Evolutionary conservation across 768 basidiomycete species (phyloP).

Genomic region (Trametes coccinea): DNA sequence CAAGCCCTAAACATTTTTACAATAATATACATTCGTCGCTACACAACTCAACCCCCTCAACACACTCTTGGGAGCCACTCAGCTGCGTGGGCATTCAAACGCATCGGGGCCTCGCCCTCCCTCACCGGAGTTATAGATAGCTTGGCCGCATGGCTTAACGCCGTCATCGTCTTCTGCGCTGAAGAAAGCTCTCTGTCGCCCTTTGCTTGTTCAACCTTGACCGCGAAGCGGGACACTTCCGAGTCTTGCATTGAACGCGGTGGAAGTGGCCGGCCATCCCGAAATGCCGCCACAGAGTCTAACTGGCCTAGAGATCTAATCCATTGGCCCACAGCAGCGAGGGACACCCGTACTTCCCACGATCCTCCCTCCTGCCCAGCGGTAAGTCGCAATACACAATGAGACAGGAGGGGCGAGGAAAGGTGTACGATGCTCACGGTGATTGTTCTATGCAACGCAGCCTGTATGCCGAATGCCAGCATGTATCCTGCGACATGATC

Average conservation of each 20-base stretch:
- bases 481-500: conserved; percentile 63
- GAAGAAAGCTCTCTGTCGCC: not conserved
- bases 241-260: conserved; percentile 32
- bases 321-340: conserved; percentile 58
- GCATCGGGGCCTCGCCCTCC: conserved; percentile 40
- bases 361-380: conserved; percentile 54
- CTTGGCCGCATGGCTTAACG: conserved; percentile 47
- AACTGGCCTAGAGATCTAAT: conserved; percentile 54
- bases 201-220: conserved; percentile 6
- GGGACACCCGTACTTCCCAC: conserved; percentile 60
- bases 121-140: conserved; percentile 44
- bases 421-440: conserved; percentile 35
- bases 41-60: not conserved
- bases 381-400: not conserved
- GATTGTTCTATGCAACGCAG: conserved; percentile 53
- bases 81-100: conserved; percentile 32
- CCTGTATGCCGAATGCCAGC: conserved; percentile 58
- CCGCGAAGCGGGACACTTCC: conserved; percentile 37
- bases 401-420: no score
- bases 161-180: conserved; percentile 34
- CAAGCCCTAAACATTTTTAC: no score
- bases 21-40: no score
- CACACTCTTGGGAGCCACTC: conserved; percentile 31
- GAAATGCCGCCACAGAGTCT: conserved; percentile 43
- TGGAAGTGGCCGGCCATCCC: conserved; percentile 42